Conservation (phyloP, 2,329 filamentous ascomycete species). For the Ramularia collo-cygni region DNA sequence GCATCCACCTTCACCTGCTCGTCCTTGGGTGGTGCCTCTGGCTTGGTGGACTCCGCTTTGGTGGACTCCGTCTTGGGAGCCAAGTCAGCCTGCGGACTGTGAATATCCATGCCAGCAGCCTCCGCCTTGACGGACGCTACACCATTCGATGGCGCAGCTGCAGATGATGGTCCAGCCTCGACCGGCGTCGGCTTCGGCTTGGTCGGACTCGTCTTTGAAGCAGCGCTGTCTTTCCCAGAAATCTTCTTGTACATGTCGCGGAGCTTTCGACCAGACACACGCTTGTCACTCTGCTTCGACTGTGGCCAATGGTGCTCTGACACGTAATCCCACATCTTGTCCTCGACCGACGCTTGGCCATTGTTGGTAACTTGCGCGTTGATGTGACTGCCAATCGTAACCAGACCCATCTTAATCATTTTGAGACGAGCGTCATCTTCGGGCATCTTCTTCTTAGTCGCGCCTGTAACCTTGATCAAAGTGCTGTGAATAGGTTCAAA, state of each 20-base stretch:
- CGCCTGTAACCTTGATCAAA: constrained; percentile 53
- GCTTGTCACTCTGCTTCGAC: constrained; percentile 27
- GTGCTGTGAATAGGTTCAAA: constrained; percentile 55
- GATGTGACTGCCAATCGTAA: constrained; percentile 58
- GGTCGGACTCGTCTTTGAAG: constrained; percentile 14
- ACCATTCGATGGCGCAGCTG: constrained; percentile 9
- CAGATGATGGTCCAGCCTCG: constrained; percentile 4
- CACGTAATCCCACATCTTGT: constrained; percentile 32
- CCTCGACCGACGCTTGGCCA: constrained; percentile 20
- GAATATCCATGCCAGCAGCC: constrained; percentile 1
- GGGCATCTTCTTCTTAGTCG: constrained; percentile 56
- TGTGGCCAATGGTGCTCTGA: constrained; percentile 32
- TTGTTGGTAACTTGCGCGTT: constrained; percentile 37
- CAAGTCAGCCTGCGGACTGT: background rate
- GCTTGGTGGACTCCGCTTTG: constrained; percentile 1
- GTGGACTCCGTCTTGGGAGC: constrained; percentile 1
- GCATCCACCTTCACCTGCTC: constrained; percentile 2
- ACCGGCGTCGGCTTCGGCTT: constrained; percentile 11
- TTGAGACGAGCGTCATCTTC: constrained; percentile 56
- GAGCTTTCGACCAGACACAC: constrained; percentile 30
- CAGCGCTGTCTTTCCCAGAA: constrained; percentile 22
- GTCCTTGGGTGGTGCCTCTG: constrained; percentile 1
- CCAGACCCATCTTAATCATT: constrained; percentile 55
- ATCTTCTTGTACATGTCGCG: constrained; percentile 33
- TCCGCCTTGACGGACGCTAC: background rate